phyloP scores from a whole-genome alignment of 2,329 filamentous ascomycete genomes.

The Mycogone perniciosa region DNA sequence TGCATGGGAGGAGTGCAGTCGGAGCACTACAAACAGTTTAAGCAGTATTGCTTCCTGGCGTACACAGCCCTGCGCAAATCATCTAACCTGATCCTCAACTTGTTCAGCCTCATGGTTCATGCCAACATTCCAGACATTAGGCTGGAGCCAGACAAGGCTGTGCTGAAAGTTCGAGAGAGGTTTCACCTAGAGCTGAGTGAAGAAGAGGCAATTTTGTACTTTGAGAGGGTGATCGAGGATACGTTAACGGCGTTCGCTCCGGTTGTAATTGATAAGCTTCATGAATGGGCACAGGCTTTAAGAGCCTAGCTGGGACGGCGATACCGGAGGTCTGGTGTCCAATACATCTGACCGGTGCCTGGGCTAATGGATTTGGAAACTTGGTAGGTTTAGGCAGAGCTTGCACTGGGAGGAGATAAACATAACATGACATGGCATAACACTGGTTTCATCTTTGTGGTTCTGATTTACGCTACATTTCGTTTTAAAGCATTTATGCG shows the following conservation, averaged over 20 bases:
- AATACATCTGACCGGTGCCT: too few species aligned
- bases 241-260: conserved; percentile 85
- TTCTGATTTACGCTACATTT: too few species aligned
- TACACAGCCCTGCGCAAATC: conserved; percentile 88
- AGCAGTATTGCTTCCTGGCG: conserved; percentile 91
- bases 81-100: conserved; percentile 83
- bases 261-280: conserved; percentile 88
- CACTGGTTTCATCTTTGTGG: too few species aligned
- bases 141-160: conserved; percentile 86
- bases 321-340: neutral
- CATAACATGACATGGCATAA: too few species aligned
- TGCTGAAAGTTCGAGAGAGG: conserved; percentile 88
- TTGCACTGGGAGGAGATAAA: too few species aligned
- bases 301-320: conserved; percentile 48
- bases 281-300: conserved; percentile 90
- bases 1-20: conserved; percentile 86
- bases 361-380: neutral
- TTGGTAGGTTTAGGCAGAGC: neutral
- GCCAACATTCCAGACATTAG: conserved; percentile 95
- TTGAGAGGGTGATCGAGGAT: conserved; percentile 86
- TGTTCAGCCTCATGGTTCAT: conserved; percentile 96
- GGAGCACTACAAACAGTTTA: conserved; percentile 80
- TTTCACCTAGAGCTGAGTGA: conserved; percentile 89
- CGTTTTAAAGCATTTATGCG: too few species aligned
- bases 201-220: conserved; percentile 82